These are phyloP conservation scores for Naganishia randhawae DNA, from an alignment of 768 basidiomycete species.

Conservation along the genomic window DNA sequence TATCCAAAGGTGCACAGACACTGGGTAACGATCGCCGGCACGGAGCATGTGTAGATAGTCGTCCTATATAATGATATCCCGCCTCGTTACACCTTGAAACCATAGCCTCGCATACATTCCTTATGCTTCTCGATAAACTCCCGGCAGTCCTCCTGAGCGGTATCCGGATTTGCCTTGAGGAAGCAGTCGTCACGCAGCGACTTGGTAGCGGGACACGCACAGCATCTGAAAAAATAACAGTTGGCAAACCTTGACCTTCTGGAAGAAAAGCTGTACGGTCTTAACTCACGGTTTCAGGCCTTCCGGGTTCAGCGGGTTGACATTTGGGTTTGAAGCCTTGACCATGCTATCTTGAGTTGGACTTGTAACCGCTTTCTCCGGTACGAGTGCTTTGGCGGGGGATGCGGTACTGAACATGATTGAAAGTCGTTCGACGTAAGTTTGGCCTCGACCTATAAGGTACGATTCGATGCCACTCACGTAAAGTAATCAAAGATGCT, in stretches of 20 bases:
- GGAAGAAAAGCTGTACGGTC: neutral
- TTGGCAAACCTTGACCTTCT: neutral
- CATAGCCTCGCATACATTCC: slow-evolving; percentile 83
- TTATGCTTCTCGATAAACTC: slow-evolving; percentile 74
- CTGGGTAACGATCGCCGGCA: too few relatives aligned
- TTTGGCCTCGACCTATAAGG: too few relatives aligned
- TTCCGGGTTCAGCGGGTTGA: slow-evolving; percentile 83
- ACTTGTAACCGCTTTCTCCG: neutral
- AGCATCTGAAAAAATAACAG: slow-evolving; percentile 14
- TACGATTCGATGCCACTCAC: neutral
- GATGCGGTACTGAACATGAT: neutral
- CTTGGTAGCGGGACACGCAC: slow-evolving; percentile 25
- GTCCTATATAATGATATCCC: neutral
- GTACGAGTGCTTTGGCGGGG: neutral
- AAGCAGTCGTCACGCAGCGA: slow-evolving; percentile 83
- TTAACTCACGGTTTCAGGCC: slow-evolving; percentile 85
- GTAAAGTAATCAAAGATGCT: slow-evolving; percentile 19
- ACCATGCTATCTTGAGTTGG: neutral
- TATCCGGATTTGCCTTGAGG: slow-evolving; percentile 59
- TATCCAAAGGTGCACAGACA: too few relatives aligned
- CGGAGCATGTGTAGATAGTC: neutral
- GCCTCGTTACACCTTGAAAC: slow-evolving; percentile 64
- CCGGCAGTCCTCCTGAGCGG: slow-evolving; percentile 74
- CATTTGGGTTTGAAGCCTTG: slow-evolving; percentile 24
- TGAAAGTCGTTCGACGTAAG: neutral